These are phyloP conservation scores for Metarhizium rileyi DNA, from an alignment of 2,329 filamentous ascomycete genomes.

Conservation along the genomic window DNA sequence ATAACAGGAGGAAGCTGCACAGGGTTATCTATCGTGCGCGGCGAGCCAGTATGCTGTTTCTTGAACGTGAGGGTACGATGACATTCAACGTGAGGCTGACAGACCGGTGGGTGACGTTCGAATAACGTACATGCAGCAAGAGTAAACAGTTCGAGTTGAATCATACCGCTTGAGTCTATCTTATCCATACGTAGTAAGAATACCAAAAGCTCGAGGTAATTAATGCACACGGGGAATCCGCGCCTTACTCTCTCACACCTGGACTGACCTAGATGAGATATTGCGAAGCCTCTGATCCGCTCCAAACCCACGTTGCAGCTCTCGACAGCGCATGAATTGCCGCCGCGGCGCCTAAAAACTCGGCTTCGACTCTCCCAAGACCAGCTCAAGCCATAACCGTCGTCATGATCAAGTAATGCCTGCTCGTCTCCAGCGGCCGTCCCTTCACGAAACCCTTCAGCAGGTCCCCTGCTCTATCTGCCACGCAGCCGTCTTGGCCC, in stretches of 20 bases:
- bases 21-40: too few relatives aligned
- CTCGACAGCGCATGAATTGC: not conserved
- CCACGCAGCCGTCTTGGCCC: slow-evolving; percentile 69
- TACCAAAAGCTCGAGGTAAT: not conserved
- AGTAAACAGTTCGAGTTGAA: not conserved
- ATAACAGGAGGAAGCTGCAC: too few relatives aligned
- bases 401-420: not conserved
- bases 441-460: not conserved
- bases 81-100: too few relatives aligned
- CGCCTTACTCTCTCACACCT: not conserved
- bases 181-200: not conserved
- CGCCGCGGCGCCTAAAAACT: not conserved
- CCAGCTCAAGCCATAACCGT: not conserved
- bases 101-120: not conserved
- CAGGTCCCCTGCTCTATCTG: slow-evolving; percentile 48
- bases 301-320: not conserved
- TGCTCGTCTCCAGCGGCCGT: not conserved
- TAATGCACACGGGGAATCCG: not conserved
- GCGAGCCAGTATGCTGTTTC: not conserved
- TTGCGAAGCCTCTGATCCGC: not conserved
- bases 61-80: too few relatives aligned
- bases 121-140: not conserved
- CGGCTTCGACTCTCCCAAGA: not conserved
- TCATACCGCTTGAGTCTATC: not conserved
- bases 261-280: not conserved